phyloP scores from a whole-genome alignment of 2,329 filamentous ascomycete genomes.

The Pleurostoma richardsiae region DNA sequence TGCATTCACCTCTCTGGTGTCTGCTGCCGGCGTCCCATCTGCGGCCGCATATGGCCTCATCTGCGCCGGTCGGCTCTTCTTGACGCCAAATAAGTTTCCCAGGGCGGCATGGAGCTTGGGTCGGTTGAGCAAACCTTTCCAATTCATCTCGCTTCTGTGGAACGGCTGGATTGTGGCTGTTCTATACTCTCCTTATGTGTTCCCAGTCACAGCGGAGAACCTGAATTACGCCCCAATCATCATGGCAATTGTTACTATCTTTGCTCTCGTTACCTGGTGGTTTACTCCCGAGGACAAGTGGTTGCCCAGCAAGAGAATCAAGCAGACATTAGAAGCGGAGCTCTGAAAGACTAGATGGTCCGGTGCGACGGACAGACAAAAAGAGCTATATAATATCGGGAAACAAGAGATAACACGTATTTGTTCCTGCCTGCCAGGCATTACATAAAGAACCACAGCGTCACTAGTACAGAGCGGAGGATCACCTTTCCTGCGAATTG shows the following conservation, averaged over 20 bases:
- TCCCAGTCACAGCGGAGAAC: conserved; percentile 34
- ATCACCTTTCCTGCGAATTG: no score
- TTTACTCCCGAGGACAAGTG: conserved; percentile 39
- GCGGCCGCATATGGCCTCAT: conserved; percentile 47
- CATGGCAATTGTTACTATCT: conserved; percentile 41
- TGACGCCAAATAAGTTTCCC: conserved; percentile 41
- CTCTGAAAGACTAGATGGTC: background rate
- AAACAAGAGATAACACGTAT: no score
- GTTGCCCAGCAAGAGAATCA: conserved; percentile 37
- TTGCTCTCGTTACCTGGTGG: conserved; percentile 41
- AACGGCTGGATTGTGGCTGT: conserved; percentile 44
- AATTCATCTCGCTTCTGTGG: conserved; percentile 40
- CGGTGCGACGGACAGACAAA: no score
- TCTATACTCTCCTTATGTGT: conserved; percentile 38
- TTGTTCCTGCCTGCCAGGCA: no score
- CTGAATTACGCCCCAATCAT: conserved; percentile 47
- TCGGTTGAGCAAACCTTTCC: conserved; percentile 36
- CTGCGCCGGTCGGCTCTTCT: conserved; percentile 38
- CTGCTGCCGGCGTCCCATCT: conserved; percentile 45
- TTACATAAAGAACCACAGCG: no score
- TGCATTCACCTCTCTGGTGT: conserved; percentile 49
- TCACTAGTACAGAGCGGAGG: no score
- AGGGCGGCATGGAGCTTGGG: conserved; percentile 42
- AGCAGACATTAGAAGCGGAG: conserved; percentile 23
- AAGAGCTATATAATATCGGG: no score